A percentile compares a stretch with the other conserved stretches of the same genome.
Conservation (phyloP, 2,329 filamentous ascomycete genomes). For the Sarocladium strictum region DNA sequence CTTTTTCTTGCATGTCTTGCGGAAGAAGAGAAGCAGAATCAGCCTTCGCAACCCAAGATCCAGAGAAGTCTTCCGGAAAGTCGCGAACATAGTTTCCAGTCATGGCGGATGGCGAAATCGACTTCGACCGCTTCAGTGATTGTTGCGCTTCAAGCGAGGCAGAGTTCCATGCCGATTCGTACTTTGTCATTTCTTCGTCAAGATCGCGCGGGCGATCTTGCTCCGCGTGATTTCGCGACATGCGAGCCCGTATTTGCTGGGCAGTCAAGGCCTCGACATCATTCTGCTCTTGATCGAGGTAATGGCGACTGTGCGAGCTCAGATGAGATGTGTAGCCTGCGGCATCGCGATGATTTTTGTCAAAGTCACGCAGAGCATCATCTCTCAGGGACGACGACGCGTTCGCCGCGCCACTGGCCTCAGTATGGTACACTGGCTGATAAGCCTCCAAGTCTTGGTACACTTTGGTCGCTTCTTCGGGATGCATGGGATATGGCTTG, state of each 20-base stretch:
- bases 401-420: slow-evolving; percentile 24
- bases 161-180: slow-evolving; percentile 11
- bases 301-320: slow-evolving; percentile 12
- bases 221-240: slow-evolving; percentile 21
- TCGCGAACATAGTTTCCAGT: slow-evolving; percentile 45
- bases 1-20: slow-evolving; percentile 8
- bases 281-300: slow-evolving; percentile 9
- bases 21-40: slow-evolving; percentile 20
- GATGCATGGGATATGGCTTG: slow-evolving; percentile 20
- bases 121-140: neutral
- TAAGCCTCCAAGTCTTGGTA: slow-evolving; percentile 38
- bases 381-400: slow-evolving; percentile 25
- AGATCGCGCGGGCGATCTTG: slow-evolving; percentile 14
- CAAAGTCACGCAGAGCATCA: slow-evolving; percentile 31
- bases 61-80: slow-evolving; percentile 45
- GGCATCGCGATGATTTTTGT: slow-evolving; percentile 21
- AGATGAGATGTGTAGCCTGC: neutral
- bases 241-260: slow-evolving; percentile 25
- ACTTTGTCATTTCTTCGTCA: slow-evolving; percentile 14
- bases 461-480: slow-evolving; percentile 29
- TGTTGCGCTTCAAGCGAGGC: slow-evolving; percentile 11
- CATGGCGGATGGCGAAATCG: slow-evolving; percentile 16
- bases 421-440: slow-evolving; percentile 27
- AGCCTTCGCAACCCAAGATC: slow-evolving; percentile 32
- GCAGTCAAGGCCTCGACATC: slow-evolving; percentile 21